phyloP scores from a whole-genome alignment of 2,329 filamentous ascomycete species.

The Leptographium lundbergii region DNA sequence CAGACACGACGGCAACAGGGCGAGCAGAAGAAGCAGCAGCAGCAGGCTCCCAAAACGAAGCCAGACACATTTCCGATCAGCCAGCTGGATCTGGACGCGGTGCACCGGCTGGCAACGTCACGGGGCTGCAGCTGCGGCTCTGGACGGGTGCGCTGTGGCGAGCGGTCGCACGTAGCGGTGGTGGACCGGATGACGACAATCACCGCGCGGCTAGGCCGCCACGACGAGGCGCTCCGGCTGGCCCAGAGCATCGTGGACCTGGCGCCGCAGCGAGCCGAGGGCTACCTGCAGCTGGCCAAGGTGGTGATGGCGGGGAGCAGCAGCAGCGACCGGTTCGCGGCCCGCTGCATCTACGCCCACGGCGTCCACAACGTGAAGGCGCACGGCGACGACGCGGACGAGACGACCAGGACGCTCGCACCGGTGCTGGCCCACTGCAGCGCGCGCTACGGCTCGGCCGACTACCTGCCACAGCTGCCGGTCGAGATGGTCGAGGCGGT shows the following conservation, averaged over 20 bases:
- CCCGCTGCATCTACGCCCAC: slow-evolving; percentile 11
- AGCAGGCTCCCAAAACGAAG: too few relatives aligned
- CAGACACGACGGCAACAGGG: slow-evolving; percentile 1
- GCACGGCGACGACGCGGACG: slow-evolving; percentile 3
- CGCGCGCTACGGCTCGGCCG: slow-evolving; percentile 3
- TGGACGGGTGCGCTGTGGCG: slow-evolving; percentile 4
- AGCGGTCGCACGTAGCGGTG: slow-evolving; percentile 2
- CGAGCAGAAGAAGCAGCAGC: background rate
- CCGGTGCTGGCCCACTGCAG: slow-evolving; percentile 2
- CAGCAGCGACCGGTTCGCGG: slow-evolving; percentile 1
- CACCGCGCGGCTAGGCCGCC: background rate
- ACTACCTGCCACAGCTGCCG: slow-evolving; percentile 8
- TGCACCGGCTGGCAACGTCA: slow-evolving; percentile 4
- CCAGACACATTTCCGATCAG: background rate
- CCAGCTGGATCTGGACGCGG: slow-evolving; percentile 8
- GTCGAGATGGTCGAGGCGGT: slow-evolving; percentile 8
- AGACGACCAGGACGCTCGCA: too few relatives aligned
- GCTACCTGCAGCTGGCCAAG: slow-evolving; percentile 11
- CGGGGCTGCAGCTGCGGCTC: slow-evolving; percentile 9
- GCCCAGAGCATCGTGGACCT: slow-evolving; percentile 8
- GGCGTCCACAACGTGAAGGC: slow-evolving; percentile 8
- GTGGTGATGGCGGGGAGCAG: background rate
- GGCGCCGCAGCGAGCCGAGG: slow-evolving; percentile 5
- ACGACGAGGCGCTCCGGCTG: background rate
- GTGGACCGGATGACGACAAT: slow-evolving; percentile 4